Evolutionary conservation across 2,329 filamentous ascomycete species (phyloP), one percentile per base, ranked within the genome.

Genomic region (Penicillium sp.): DNA sequence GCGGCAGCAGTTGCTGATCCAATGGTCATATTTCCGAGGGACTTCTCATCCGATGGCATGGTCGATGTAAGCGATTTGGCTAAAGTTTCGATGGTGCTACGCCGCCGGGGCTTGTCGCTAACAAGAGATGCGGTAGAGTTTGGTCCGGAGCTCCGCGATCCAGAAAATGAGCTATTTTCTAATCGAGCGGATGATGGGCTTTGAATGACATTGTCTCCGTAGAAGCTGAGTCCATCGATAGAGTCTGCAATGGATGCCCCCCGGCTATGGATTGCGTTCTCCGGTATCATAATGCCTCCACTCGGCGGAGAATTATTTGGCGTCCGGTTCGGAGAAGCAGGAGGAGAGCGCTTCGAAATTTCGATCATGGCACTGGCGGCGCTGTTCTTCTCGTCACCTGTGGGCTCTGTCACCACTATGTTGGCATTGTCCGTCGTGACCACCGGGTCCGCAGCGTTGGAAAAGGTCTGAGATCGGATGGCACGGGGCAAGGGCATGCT

Each of bases 361-460:
- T 86, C 87, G 56, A 88, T 88, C 82, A 92, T 91, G 28, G 84
- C 81, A 64, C 81, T 84, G 22, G 83, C 81, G 25, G 89, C 89
- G 69, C 85, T 79, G 59, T 81, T 81, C 52, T 86, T 81, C 39
- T 87, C 84, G 1, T 84, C 83, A 5, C 82, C 81, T 35, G 83
- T 84, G 1, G 80, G 68, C 14, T 78, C 84, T 14, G 83, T 81
- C 61, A 84, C 85, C 64, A 85, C 84, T 12, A 87, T 81, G 61
- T 92, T 88, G 0, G 85, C 82, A 37, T 84, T 82, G 67, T 92
- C 88, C 0, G 88, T 86, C 34, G 85, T 86, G 6, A 93, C 84
- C 20, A 88, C 79, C 1, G 90, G 88, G 56, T 86, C 83, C 1
- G 88, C 83, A 28, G 84, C 83, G 58, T 80, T 82, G 11, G 86